Base-by-base conservation (phyloP, 441 rosid species). In the Erodium trifolium region DNA sequence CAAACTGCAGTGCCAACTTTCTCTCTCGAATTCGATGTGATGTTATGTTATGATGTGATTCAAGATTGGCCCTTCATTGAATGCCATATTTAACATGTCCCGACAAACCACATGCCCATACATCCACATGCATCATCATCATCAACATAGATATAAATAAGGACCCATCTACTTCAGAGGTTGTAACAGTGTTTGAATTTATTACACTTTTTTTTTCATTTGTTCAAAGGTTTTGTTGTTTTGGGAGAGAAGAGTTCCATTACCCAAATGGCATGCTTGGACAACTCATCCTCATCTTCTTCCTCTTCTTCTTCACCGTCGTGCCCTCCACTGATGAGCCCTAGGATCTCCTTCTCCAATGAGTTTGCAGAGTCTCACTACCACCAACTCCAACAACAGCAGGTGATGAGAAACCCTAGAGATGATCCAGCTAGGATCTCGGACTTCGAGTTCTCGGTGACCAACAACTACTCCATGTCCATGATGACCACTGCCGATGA, bases 371-470 rank as follows among this genome's bases (percentile, higher is more conserved):
- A 75, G 74, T 35, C 69, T 14, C 17, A 51, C 17, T 51, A 13
- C 14, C 68, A 13, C 14, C 68, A 70, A 3, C 63, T 23, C 27
- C 27, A 23, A 2, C 27, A 23, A 23, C 27, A 23, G 57, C 57
- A 49, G 16, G 57, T 49, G 1, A 49, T 49, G 59, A 51, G 19
- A 1, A 51, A 51, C 59, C 59, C 59, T 51, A 51, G 18, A 2
- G 17, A 51, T 6, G 35, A 53, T 18, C n/a, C 78, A 12, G 29
- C 74, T 5, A 29, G 35, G 12, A 66, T 86, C 34, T 78, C 90
- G 11, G 97, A 91, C 77, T 93, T 93, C 55, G 97, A 93, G 81
- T 93, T 93, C 80, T 89, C 93, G 0, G 97, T 93, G 18, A 73
- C 90, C 0, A 82, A 81, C 81, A 74, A 84, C 78, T 51, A 14